Evolutionary conservation across 768 basidiomycete species (phyloP), one percentile per base, ranked within the genome.

Genomic region (Tylopilus cervinicoccineus): DNA sequence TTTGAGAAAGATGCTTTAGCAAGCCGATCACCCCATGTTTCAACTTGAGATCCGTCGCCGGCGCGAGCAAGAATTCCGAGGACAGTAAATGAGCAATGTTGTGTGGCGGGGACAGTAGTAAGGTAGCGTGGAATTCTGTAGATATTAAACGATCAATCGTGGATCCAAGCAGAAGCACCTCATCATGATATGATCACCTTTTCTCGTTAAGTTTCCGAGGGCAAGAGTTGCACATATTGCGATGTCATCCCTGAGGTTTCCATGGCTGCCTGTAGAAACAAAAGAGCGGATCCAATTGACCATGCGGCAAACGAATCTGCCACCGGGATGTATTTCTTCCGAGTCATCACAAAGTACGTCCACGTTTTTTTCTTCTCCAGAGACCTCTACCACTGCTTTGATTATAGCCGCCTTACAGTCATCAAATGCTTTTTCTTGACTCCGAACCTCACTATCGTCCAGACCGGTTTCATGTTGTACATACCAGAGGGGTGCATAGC

Each of bases 21-120:
- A 98, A 71, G 23, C 91, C 91, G 22, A 95, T 73, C 48, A 89
- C 80, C 14, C 89, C 92, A 59, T 97, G 93, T 64, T 94, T 91
- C 52, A 94, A 73, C 64, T 93, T 89, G 62, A 90, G 74, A 60
- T 91, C 86, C 9, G 77, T 74, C 32, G 68, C 62, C 14, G 75
- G 70, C 11, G 75, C 74, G 33, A 90, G 74, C n/a, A 84, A 66
- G 47, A 70, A 67, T 16, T 66, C 65, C 6, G 85, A 85, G 8
- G 77, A 72, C 38, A 90, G 68, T 13, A 86, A 59, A 8, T 77
- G 72, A 14, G 81, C 82, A 13, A 95, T 72, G 32, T 79, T 76
- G 44, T 83, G 76, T 5, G 83, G 86, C 3, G 87, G 68, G 6
- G 81, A 79, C 36, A 86, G 69, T 16, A 95, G 75, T 8, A 82